phyloP scores from a whole-genome alignment of 345 rosid genomes.

The Turnera subulata region DNA sequence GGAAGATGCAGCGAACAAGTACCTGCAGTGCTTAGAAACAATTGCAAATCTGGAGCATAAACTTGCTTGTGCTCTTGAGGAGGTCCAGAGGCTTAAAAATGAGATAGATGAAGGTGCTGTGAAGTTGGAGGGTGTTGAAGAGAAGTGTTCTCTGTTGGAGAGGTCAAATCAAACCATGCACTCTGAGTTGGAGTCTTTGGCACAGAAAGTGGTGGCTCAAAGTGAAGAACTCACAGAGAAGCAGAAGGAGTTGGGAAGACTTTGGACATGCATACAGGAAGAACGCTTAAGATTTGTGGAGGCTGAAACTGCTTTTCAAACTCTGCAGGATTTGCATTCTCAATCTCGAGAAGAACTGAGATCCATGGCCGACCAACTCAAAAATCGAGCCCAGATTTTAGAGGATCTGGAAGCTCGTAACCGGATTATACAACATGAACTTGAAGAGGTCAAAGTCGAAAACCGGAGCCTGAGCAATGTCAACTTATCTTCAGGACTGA shows the following conservation, averaged over 20 bases:
- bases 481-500: constrained; percentile 64
- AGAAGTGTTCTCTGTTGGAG: constrained; percentile 69
- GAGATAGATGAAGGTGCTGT: constrained; percentile 61
- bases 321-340: constrained; percentile 88
- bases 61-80: constrained; percentile 56
- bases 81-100: constrained; percentile 58
- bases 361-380: constrained; percentile 60
- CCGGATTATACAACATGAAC: constrained; percentile 52
- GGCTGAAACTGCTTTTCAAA: constrained; percentile 98
- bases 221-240: constrained; percentile 74
- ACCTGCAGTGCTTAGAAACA: constrained; percentile 71
- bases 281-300: constrained; percentile 80
- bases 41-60: constrained; percentile 63
- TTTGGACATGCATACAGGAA: constrained; percentile 85
- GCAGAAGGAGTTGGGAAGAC: constrained; percentile 78
- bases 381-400: constrained; percentile 49
- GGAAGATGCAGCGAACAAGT: constrained; percentile 58
- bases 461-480: constrained; percentile 57
- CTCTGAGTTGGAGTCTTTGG: constrained; percentile 56
- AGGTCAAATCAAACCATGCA: constrained; percentile 67
- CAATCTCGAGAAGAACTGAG: constrained; percentile 94
- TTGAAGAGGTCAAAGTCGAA: constrained; percentile 48
- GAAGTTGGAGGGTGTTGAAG: constrained; percentile 79
- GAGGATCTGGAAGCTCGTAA: constrained; percentile 64
- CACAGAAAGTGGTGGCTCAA: constrained; percentile 60